A percentile compares a stretch with the other conserved stretches of the same genome.
These are phyloP conservation scores for Kodamaea plutei DNA, from an alignment of 1,139 yeast species.

Conservation along the genomic window DNA sequence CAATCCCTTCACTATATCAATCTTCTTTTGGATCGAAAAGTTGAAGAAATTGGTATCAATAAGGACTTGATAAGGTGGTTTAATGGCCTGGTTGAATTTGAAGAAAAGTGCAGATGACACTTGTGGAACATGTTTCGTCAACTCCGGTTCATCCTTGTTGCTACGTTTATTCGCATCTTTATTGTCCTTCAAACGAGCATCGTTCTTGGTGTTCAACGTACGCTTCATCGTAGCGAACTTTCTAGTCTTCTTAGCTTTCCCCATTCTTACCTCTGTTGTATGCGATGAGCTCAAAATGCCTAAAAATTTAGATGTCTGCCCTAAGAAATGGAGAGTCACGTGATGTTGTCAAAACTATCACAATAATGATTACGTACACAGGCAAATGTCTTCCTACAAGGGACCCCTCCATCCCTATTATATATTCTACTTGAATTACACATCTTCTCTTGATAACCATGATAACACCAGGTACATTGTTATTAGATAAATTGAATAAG, in stretches of 20 bases:
- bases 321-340: too few relatives aligned
- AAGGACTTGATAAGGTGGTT: slow-evolving; percentile 93
- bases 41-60: slow-evolving; percentile 96
- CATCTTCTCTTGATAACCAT: too few relatives aligned
- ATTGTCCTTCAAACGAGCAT: slow-evolving; percentile 50
- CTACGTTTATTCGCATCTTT: slow-evolving; percentile 17
- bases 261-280: slow-evolving; percentile 49
- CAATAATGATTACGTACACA: too few relatives aligned
- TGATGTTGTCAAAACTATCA: too few relatives aligned
- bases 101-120: slow-evolving; percentile 93
- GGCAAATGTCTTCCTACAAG: too few relatives aligned
- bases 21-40: slow-evolving; percentile 90
- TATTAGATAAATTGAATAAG: too few relatives aligned
- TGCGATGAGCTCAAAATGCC: slow-evolving; percentile 10
- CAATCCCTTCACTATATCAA: slow-evolving; percentile 89
- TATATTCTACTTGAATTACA: too few relatives aligned
- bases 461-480: too few relatives aligned
- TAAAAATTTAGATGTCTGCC: too few relatives aligned
- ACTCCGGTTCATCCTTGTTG: slow-evolving; percentile 63
- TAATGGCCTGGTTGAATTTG: slow-evolving; percentile 89
- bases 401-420: too few relatives aligned
- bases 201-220: slow-evolving; percentile 62
- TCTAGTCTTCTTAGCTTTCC: slow-evolving; percentile 94
- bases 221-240: slow-evolving; percentile 93
- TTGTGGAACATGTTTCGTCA: slow-evolving; percentile 84